Percentiles rank a stretch among this genome's conserved stretches.
These are phyloP conservation scores for Russula vinacea DNA, from an alignment of 768 basidiomycete species.

Conservation along the genomic window DNA sequence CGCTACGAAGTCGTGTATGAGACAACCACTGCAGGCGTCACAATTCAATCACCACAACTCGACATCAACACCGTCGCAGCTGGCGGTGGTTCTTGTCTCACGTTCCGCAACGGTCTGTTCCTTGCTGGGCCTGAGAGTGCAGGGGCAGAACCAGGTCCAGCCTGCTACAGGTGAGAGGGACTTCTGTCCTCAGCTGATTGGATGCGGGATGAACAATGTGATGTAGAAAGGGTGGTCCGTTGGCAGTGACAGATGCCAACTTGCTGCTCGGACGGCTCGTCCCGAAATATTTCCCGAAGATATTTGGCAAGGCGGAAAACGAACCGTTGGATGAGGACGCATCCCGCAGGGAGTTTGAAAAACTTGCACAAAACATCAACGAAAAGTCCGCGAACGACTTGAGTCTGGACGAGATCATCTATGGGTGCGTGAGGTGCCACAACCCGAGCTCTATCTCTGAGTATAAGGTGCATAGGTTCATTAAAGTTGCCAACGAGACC, in stretches of 20 bases:
- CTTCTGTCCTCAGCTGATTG: background rate
- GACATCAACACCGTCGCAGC: slow-evolving; percentile 97
- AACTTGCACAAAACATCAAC: slow-evolving; percentile 69
- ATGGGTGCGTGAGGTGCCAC: slow-evolving; percentile 55
- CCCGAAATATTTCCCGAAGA: slow-evolving; percentile 91
- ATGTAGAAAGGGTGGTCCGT: slow-evolving; percentile 79
- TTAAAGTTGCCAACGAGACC: slow-evolving; percentile 95
- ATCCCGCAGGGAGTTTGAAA: slow-evolving; percentile 62
- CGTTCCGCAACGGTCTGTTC: slow-evolving; percentile 88
- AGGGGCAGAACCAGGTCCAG: slow-evolving; percentile 90
- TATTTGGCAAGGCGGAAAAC: slow-evolving; percentile 86
- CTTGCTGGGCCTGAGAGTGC: slow-evolving; percentile 90
- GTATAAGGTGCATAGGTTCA: slow-evolving; percentile 54
- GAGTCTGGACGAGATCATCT: slow-evolving; percentile 79
- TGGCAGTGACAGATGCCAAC: slow-evolving; percentile 93
- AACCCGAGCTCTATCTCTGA: background rate
- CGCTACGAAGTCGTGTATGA: slow-evolving; percentile 92
- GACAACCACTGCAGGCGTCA: slow-evolving; percentile 91
- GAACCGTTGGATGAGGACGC: slow-evolving; percentile 79
- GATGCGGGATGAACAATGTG: background rate
- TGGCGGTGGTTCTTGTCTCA: slow-evolving; percentile 87
- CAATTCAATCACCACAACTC: slow-evolving; percentile 87
- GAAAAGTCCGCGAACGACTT: slow-evolving; percentile 48
- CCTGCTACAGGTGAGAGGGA: slow-evolving; percentile 69
- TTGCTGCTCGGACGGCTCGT: slow-evolving; percentile 83